Evolutionary conservation across 2,329 filamentous ascomycete species (phyloP).

Genomic region (Ascochyta lentis): DNA sequence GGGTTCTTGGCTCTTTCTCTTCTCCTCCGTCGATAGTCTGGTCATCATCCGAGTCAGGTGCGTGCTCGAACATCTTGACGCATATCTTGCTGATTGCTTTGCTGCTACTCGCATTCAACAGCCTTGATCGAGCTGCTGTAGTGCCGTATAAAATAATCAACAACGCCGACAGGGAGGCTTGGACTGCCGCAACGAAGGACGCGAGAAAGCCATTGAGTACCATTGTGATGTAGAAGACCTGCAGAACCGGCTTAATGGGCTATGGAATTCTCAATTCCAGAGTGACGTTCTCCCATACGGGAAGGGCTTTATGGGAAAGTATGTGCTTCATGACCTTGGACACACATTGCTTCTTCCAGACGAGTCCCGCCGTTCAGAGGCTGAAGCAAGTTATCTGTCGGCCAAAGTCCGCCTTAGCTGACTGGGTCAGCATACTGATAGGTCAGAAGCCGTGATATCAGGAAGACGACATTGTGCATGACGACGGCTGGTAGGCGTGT

Average conservation of each 20-base stretch:
- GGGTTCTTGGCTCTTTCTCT: not conserved
- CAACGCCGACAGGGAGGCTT: conserved; percentile 61
- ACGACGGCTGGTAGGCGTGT: not conserved
- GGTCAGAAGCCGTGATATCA: not conserved
- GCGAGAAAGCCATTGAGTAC: conserved; percentile 18
- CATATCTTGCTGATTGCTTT: conserved; percentile 61
- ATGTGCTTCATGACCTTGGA: conserved; percentile 7
- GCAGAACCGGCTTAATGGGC: too few relatives aligned
- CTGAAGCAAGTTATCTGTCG: conserved; percentile 23
- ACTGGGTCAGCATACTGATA: conserved; percentile 6
- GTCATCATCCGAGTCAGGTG: conserved; percentile 33
- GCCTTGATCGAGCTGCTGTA: conserved; percentile 54
- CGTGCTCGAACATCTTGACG: conserved; percentile 57
- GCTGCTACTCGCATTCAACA: conserved; percentile 57
- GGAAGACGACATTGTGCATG: not conserved
- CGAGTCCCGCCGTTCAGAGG: conserved; percentile 17
- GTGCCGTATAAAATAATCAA: conserved; percentile 61
- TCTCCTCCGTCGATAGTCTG: conserved; percentile 15
- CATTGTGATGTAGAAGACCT: not conserved
- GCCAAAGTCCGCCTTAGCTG: conserved; percentile 1
- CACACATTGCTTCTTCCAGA: conserved; percentile 14
- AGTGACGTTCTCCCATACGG: not conserved
- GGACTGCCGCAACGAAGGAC: conserved; percentile 60
- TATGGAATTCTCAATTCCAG: not conserved
- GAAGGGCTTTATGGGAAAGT: conserved; percentile 1